Evolutionary conservation across 1,284 basidiomycete genomes (phyloP), one percentile per base, ranked within the genome.

Genomic region (Clitocybe nebularis): DNA sequence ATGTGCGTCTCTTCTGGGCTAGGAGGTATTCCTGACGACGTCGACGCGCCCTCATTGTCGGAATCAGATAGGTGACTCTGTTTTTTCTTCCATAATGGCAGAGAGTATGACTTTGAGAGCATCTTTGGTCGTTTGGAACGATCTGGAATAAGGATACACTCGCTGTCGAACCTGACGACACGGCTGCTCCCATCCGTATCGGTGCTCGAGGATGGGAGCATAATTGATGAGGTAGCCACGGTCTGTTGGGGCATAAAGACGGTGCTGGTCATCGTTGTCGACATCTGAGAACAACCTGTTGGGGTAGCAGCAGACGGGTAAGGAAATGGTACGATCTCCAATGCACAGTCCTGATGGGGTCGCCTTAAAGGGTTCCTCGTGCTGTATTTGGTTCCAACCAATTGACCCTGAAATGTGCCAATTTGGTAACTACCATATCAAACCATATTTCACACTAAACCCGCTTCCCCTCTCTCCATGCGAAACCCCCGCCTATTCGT

Each of bases 111-210:
- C 51, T 74, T 82, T 16, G 74, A 77, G 49, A 78, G 58, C 39
- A 82, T 64, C 39, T 68, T 64, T 35, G 75, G 68, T 26, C 70
- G 59, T 46, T 71, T 69, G 4, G 68, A 61, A 45, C 58, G 57
- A 46, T 81, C 75, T 10, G 83, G 84, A 43, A 86, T 85, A 47
- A 86, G 71, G 4, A 82, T 64, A 48, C 82, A 85, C 51, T 78
- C 71, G 38, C 69, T 66, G 64, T 84, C 75, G 61, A 85, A 85
- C 42, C 81, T 72, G 7, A 85, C 80, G n/a, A 69, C 58, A 39
- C 69, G 63, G 46, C 35, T 40, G 23, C 39, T 43, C 16, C 39
- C 41, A 36, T 47, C 38, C 24, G 36, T 24, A 14, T 47, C 46
- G 35, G 36, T 24, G 2, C 41, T 43, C 4, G 34, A 32, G 30